phyloP scores from a whole-genome alignment of 495 filamentous ascomycete species.

The Podospora fimiseda region DNA sequence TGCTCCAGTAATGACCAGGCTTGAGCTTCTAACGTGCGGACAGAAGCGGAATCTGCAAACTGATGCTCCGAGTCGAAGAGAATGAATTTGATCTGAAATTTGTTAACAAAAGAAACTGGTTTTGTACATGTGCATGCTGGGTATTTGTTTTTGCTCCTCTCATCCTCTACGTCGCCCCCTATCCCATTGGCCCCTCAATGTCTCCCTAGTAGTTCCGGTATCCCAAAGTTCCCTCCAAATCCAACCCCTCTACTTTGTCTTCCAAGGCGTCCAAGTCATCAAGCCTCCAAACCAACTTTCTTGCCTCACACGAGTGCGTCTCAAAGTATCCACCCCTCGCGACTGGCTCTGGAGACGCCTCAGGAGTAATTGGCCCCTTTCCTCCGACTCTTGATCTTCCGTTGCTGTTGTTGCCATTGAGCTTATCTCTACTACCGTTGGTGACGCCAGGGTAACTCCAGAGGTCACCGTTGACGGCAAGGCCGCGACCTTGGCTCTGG shows the following conservation, averaged over 20 bases:
- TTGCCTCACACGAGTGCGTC: conserved; percentile 14
- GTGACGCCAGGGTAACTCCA: conserved; percentile 3
- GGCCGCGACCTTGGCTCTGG: neutral
- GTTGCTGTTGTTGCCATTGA: neutral
- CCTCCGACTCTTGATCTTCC: conserved; percentile 11
- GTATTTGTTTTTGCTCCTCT: too few species aligned
- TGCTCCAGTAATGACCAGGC: too few species aligned
- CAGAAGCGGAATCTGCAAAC: too few species aligned
- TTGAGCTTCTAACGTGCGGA: too few species aligned
- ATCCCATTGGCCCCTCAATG: too few species aligned
- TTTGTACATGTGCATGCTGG: too few species aligned
- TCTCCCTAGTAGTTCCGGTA: conserved; percentile 14
- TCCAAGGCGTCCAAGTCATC: conserved; percentile 15
- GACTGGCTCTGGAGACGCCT: conserved; percentile 22
- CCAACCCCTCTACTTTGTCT: conserved; percentile 18
- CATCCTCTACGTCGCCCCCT: too few species aligned
- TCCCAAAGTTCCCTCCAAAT: conserved; percentile 20
- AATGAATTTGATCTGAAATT: too few species aligned
- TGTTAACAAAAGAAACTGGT: too few species aligned
- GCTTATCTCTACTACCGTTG: too few species aligned
- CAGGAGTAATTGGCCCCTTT: conserved; percentile 14
- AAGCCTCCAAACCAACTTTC: conserved; percentile 11
- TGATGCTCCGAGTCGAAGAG: too few species aligned
- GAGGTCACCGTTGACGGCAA: neutral
- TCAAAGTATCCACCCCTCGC: conserved; percentile 5